These are phyloP conservation scores for Sutorius australiensis DNA, from an alignment of 768 basidiomycete species.

Conservation along the genomic window DNA sequence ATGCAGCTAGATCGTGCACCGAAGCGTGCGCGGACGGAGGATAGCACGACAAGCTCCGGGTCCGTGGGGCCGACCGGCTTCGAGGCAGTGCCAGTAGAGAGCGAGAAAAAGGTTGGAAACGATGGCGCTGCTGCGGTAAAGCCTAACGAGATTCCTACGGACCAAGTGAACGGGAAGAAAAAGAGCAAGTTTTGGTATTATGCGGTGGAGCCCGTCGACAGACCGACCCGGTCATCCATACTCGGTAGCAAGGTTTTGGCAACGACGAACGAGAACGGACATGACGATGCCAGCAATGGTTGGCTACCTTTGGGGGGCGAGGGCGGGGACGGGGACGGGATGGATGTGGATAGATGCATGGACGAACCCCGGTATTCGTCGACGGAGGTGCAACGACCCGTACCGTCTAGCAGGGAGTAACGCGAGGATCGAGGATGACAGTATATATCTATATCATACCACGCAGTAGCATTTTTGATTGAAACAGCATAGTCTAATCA, in stretches of 20 bases:
- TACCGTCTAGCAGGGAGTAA: slow-evolving; percentile 13
- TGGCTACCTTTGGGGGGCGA: slow-evolving; percentile 4
- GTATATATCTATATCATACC: slow-evolving; percentile 27
- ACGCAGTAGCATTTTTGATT: slow-evolving; percentile 28
- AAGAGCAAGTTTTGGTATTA: slow-evolving; percentile 88
- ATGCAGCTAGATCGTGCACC: slow-evolving; percentile 47
- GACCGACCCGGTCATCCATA: slow-evolving; percentile 18
- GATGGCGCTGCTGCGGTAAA: slow-evolving; percentile 65
- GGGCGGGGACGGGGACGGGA: slow-evolving; percentile 7
- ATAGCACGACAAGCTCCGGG: slow-evolving; percentile 56
- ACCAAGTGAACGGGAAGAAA: slow-evolving; percentile 75
- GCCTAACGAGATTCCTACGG: slow-evolving; percentile 69
- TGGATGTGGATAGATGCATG: slow-evolving; percentile 23
- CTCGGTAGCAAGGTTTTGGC: slow-evolving; percentile 13
- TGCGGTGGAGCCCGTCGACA: slow-evolving; percentile 68
- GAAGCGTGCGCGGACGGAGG: slow-evolving; percentile 77
- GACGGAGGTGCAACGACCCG: slow-evolving; percentile 10
- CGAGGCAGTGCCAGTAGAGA: slow-evolving; percentile 23
- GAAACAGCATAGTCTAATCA: slow-evolving; percentile 28
- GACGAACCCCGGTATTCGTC: slow-evolving; percentile 17
- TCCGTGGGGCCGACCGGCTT: slow-evolving; percentile 34
- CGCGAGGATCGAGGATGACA: slow-evolving; percentile 3
- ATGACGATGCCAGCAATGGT: slow-evolving; percentile 6
- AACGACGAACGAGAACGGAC: slow-evolving; percentile 22
- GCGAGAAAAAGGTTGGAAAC: slow-evolving; percentile 45